Conservation (phyloP, 2,329 filamentous ascomycete genomes). For the Sporothrix mexicana region DNA sequence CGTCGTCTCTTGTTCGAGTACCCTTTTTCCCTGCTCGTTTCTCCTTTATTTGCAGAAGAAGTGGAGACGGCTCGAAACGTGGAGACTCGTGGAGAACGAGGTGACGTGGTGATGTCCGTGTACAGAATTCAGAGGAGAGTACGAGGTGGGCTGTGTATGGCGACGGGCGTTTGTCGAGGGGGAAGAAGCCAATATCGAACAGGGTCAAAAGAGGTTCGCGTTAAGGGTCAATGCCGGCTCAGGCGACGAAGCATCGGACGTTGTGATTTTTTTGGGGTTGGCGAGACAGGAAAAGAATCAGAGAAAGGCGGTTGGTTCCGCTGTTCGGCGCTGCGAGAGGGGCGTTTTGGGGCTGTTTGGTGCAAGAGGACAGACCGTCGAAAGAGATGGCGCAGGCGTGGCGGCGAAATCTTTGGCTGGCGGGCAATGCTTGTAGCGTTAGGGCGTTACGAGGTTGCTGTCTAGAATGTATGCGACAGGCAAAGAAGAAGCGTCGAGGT, state of each 20-base stretch:
- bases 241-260: not conserved
- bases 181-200: not conserved
- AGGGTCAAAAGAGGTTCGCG: not conserved
- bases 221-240: slow-evolving; percentile 1
- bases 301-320: not conserved
- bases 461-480: slow-evolving; percentile 3
- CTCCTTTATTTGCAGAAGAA: slow-evolving; percentile 31
- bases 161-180: not conserved
- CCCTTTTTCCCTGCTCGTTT: slow-evolving; percentile 12
- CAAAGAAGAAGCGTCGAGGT: not conserved
- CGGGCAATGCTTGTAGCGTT: not conserved
- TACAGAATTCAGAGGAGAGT: not conserved
- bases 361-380: not conserved
- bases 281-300: too few relatives aligned
- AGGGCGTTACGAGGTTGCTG: not conserved
- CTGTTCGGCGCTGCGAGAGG: slow-evolving; percentile 17
- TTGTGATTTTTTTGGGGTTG: not conserved
- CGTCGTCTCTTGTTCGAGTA: not conserved
- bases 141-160: not conserved
- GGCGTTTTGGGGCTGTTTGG: not conserved
- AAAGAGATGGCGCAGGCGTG: slow-evolving; percentile 15
- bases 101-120: slow-evolving; percentile 35
- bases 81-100: slow-evolving; percentile 30
- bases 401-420: not conserved
- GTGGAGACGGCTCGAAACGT: slow-evolving; percentile 31